Percentiles rank a stretch among this genome's conserved stretches.
phyloP scores from a whole-genome alignment of 1,139 yeast genomes.

The Geotrichum europaeum region DNA sequence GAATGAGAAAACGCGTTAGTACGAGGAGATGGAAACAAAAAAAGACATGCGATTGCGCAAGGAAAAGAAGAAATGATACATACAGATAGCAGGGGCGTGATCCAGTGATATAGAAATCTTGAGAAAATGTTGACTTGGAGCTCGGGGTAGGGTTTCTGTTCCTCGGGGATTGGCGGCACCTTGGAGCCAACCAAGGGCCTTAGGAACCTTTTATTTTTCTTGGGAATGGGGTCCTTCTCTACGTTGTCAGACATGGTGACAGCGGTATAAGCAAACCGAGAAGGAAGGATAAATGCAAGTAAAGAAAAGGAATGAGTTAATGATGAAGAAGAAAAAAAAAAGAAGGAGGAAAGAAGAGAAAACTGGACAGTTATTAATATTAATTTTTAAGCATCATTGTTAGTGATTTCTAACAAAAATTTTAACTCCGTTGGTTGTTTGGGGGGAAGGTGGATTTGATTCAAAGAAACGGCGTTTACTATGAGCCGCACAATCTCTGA shows the following conservation, averaged over 20 bases:
- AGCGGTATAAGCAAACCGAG: not conserved
- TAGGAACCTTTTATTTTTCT: constrained; percentile 19
- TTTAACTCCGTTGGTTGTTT: not conserved
- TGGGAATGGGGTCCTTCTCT: not conserved
- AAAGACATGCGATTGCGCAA: not conserved
- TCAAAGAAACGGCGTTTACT: not conserved
- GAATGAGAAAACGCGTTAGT: not conserved
- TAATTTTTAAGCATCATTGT: not conserved
- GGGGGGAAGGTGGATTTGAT: not conserved
- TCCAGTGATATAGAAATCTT: constrained; percentile 50
- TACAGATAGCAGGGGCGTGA: constrained; percentile 48
- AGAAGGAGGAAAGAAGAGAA: not conserved
- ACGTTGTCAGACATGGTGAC: not conserved
- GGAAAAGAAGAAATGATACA: constrained; percentile 13
- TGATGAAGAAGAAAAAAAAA: not conserved
- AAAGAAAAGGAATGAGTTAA: not conserved
- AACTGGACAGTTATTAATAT: not conserved
- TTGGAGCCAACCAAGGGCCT: constrained; percentile 27
- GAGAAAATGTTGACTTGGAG: constrained; percentile 21
- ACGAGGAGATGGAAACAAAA: not conserved
- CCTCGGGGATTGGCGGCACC: constrained; percentile 31
- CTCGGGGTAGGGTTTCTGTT: constrained; percentile 29
- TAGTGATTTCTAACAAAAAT: not conserved
- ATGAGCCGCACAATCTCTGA: not conserved
- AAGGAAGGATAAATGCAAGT: not conserved